Evolutionary conservation across 2,329 filamentous ascomycete species (phyloP), one percentile per base, ranked within the genome.

Genomic region (Xylaria multiplex): DNA sequence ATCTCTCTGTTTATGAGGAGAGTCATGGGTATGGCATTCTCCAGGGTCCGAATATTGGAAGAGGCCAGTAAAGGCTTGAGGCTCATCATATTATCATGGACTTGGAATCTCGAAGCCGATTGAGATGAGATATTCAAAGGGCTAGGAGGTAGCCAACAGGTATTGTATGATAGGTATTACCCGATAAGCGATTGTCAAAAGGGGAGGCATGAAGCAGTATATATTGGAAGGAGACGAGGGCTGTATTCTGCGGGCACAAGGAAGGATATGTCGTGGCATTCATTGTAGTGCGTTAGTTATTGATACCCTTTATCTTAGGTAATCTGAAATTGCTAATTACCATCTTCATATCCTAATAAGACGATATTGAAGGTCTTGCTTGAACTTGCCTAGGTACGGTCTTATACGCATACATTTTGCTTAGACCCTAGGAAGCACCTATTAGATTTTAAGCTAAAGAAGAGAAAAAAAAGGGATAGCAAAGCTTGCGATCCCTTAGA

Each of bases 271-370:
- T 53, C 27, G 40, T 45, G 50, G 24, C 4, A 46, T 63, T 42
- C 45, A 16, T 57, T 40, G 56, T 13, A 43, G 45, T 56, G 43
- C 35, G 46, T 60, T 61, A 19, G 52, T 57, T 53, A 58, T 60
- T 64, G 55, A 63, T 67, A 63, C 61, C 52, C 62, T 52, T 24
- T 55, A 43, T 27, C 24, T 37, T 37, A 37, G 35, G 8, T 55
- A 62, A 42, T 56, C 14, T 40, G 42, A 42, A 54, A 55, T 42
- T 62, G 22, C 13, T 48, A 45, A 46, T 57, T 52, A 53, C 9
- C 37, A 9, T 37, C 11, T 37, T 37, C 11, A 1, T 8, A 13
- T 37, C 19, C 19, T 19, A 19, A 19, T 19, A 19, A 19, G 19
- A 19, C 19, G 19, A 19, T 19, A 19, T 19, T 19, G 19, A 19